phyloP scores from a whole-genome alignment of 495 filamentous ascomycete genomes.

The Terfezia claveryi region DNA sequence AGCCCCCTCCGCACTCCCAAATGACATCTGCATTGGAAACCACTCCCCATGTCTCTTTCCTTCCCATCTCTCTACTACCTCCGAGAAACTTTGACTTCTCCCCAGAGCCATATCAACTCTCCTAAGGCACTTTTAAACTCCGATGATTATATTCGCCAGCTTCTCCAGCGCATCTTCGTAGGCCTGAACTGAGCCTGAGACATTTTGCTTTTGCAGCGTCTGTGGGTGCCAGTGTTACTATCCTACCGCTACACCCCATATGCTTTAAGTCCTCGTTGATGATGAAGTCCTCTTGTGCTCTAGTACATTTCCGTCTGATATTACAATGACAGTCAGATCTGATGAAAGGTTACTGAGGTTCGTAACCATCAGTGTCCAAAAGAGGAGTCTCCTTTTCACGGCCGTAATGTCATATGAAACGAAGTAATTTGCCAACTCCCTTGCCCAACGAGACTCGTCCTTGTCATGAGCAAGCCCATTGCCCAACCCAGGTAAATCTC shows the following conservation, averaged over 20 bases:
- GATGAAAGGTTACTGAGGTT: constrained; percentile 81
- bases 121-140: too few species aligned
- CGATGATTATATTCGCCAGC: too few species aligned
- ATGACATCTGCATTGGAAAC: constrained; percentile 68
- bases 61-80: too few species aligned
- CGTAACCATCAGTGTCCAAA: constrained; percentile 77
- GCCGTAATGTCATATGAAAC: constrained; percentile 3
- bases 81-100: too few species aligned
- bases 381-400: constrained; percentile 48
- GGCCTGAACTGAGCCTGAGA: too few species aligned
- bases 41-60: constrained; percentile 26
- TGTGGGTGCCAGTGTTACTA: constrained; percentile 59
- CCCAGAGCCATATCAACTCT: too few species aligned
- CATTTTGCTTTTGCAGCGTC: constrained; percentile 60
- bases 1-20: constrained; percentile 72
- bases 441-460: neutral
- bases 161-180: too few species aligned
- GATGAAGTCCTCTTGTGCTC: constrained; percentile 64
- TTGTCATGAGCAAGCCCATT: constrained; percentile 35
- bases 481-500: constrained; percentile 88
- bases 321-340: constrained; percentile 62
- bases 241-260: constrained; percentile 73
- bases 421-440: neutral
- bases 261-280: constrained; percentile 91
- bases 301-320: constrained; percentile 68